Evolutionary conservation across 2,329 filamentous ascomycete species (phyloP).

Genomic region (Fusarium sp.): DNA sequence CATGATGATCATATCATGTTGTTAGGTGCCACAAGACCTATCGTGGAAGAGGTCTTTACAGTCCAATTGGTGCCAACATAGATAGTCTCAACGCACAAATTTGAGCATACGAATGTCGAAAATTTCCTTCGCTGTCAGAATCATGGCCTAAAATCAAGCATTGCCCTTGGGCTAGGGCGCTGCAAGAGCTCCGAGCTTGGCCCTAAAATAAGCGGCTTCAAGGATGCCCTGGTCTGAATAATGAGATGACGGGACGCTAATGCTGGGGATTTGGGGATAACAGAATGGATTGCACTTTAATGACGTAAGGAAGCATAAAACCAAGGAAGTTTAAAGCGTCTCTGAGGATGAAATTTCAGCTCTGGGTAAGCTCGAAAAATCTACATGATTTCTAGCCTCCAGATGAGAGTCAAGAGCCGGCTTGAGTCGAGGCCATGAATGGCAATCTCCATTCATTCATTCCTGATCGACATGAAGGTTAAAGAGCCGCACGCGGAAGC

Average conservation of each 20-base stretch:
- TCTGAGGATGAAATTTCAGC: slow-evolving; percentile 1
- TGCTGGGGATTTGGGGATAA: slow-evolving; percentile 23
- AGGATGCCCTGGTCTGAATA: slow-evolving; percentile 18
- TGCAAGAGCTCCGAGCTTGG: slow-evolving; percentile 24
- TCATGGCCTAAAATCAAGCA: background rate
- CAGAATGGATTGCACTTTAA: slow-evolving; percentile 26
- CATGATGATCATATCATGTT: background rate
- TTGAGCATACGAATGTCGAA: background rate
- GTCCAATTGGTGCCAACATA: background rate
- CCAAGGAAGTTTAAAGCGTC: slow-evolving; percentile 9
- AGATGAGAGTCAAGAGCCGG: background rate
- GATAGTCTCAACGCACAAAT: background rate
- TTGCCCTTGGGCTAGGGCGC: slow-evolving; percentile 14
- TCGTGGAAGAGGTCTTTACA: background rate
- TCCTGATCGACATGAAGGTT: slow-evolving; percentile 5
- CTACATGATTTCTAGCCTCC: too few species aligned
- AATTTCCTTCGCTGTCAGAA: background rate
- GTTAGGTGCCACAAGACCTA: background rate
- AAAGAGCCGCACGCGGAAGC: slow-evolving; percentile 29
- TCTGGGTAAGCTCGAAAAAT: background rate
- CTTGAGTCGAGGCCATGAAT: background rate
- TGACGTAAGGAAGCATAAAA: slow-evolving; percentile 28
- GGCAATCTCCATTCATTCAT: slow-evolving; percentile 13
- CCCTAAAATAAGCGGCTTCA: slow-evolving; percentile 9
- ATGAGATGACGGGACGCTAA: slow-evolving; percentile 22